Evolutionary conservation across 345 rosid genomes (phyloP).

Genomic region (Dipteronia sinensis): DNA sequence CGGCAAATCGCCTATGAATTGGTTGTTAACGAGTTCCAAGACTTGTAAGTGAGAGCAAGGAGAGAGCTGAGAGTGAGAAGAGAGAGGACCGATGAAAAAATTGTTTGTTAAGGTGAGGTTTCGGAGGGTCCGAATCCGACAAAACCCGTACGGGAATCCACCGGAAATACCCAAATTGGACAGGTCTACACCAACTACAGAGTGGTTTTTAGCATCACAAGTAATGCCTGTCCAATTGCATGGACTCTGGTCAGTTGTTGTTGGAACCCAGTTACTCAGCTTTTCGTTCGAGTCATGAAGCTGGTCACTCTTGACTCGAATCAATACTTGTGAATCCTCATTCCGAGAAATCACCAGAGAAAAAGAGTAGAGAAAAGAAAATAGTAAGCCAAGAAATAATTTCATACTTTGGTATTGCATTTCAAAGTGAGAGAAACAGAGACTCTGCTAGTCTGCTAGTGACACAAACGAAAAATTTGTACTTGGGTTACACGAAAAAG

Average conservation of each 20-base stretch:
- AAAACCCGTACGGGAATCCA: constrained; percentile 57
- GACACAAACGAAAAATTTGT: background rate
- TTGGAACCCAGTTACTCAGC: constrained; percentile 54
- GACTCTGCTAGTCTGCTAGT: background rate
- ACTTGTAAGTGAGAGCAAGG: constrained; percentile 50
- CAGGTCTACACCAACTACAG: constrained; percentile 56
- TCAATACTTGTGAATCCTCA: constrained; percentile 54
- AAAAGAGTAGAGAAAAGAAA: background rate
- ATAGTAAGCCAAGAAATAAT: background rate
- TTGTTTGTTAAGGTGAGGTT: constrained; percentile 46
- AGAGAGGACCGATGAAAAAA: constrained; percentile 41
- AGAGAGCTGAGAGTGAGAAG: constrained; percentile 36
- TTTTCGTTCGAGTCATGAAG: constrained; percentile 46
- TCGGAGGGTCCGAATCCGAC: constrained; percentile 58
- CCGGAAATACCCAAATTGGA: constrained; percentile 46
- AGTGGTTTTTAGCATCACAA: constrained; percentile 37
- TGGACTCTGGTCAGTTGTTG: constrained; percentile 30
- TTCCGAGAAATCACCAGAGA: constrained; percentile 28
- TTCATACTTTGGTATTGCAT: constrained; percentile 17
- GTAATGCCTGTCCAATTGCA: constrained; percentile 76
- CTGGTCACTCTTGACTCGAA: constrained; percentile 42
- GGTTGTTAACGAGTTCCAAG: constrained; percentile 37
- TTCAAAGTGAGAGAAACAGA: background rate
- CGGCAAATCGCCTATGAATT: constrained; percentile 60
- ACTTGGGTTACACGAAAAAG: constrained; percentile 8